These are phyloP conservation scores for Picochlorum sp. DNA, from an alignment of 139 green algal species.

Conservation along the genomic window DNA sequence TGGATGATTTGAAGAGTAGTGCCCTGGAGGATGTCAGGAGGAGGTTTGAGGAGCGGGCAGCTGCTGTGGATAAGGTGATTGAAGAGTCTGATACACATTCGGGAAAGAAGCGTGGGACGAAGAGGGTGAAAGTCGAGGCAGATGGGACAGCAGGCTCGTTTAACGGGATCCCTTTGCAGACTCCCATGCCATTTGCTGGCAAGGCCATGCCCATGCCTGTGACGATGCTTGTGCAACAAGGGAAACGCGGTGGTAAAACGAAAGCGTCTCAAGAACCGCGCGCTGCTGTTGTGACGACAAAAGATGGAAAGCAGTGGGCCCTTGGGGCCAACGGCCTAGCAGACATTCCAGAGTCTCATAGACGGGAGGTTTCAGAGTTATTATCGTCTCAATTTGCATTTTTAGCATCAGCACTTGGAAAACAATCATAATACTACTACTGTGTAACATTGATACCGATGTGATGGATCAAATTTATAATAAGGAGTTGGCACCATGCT, in stretches of 20 bases:
- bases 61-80: neutral
- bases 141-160: constrained; percentile 4
- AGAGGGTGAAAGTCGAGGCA: neutral
- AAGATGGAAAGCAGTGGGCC: constrained; percentile 32
- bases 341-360: constrained; percentile 22
- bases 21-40: constrained; percentile 23
- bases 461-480: too few relatives aligned
- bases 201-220: constrained; percentile 19
- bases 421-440: constrained; percentile 1
- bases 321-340: constrained; percentile 15
- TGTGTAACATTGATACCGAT: neutral
- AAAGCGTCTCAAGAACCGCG: constrained; percentile 15
- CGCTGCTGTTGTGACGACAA: constrained; percentile 23
- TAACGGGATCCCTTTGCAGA: constrained; percentile 26
- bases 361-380: constrained; percentile 23
- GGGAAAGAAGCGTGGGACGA: neutral
- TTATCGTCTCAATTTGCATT: constrained; percentile 32
- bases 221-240: constrained; percentile 19
- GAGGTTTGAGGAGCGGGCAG: constrained; percentile 15
- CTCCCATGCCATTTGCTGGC: constrained; percentile 31
- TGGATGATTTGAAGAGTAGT: constrained; percentile 23
- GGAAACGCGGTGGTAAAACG: constrained; percentile 22
- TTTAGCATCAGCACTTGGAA: constrained; percentile 28
- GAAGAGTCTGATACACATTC: constrained; percentile 3
- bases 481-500: too few relatives aligned